A percentile compares a stretch with the other conserved stretches of the same genome.
Evolutionary conservation across 257 asterid genomes (phyloP).

Genomic region (Haberlea rhodopensis): DNA sequence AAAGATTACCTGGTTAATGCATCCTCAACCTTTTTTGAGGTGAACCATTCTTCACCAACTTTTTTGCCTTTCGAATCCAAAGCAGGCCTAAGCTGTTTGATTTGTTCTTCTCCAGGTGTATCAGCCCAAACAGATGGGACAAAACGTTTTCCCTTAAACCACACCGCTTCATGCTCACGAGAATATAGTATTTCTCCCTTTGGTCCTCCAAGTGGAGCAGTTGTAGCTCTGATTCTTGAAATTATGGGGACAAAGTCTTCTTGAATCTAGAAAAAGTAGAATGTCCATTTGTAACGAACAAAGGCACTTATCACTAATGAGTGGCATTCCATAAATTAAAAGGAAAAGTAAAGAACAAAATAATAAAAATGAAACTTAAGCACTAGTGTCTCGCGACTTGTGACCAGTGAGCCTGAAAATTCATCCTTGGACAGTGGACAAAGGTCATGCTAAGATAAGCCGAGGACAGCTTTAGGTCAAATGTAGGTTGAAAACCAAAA

Average conservation of each 20-base stretch:
- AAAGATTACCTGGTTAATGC: conserved; percentile 66
- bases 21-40: conserved; percentile 73
- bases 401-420: background rate
- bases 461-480: too few species aligned
- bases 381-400: background rate
- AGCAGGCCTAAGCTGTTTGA: conserved; percentile 78
- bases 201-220: conserved; percentile 82
- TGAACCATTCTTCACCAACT: conserved; percentile 98
- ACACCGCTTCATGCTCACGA: conserved; percentile 87
- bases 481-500: too few species aligned
- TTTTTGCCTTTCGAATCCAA: conserved; percentile 87
- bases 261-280: conserved; percentile 44
- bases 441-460: background rate
- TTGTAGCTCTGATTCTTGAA: conserved; percentile 72
- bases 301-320: background rate
- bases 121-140: conserved; percentile 68
- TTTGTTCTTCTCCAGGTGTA: conserved; percentile 85
- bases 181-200: conserved; percentile 87
- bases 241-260: conserved; percentile 84
- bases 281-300: conserved; percentile 28
- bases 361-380: background rate
- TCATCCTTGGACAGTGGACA: too few species aligned
- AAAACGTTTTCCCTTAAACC: conserved; percentile 96
- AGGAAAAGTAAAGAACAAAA: background rate
- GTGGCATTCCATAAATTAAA: conserved; percentile 1